Base-by-base conservation (phyloP, 2,329 filamentous ascomycete species). In the Diplodia scrobiculata region DNA sequence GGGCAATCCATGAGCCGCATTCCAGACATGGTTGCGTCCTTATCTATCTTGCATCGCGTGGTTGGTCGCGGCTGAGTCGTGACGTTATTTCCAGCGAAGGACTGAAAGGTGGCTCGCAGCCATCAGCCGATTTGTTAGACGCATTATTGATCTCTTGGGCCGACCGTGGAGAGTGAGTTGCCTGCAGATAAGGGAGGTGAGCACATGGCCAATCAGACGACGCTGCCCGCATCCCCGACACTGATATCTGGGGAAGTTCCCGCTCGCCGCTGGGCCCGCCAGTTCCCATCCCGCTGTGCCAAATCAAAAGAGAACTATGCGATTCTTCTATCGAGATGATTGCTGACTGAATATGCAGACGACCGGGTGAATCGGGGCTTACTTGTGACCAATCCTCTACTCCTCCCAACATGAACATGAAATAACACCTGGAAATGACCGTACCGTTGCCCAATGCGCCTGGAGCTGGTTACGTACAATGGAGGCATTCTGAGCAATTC, bases 161-260 rank as follows among this genome's bases (percentile, higher is more conserved):
- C 36, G 41, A 17, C 36, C 38, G 48, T 27, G 17, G n/a, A 25
- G 58, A 34, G 58, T 36, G 27, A 50, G 27, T 27, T 14, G 17
- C 21, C n/a, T 58, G 58, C 58, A 62, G 58, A 62, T 62, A 62
- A 62, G 58, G 50, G 41, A 45, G 14, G 45, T 62, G 45, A 62
- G 27, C 41, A 62, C 48, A 14, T 3, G n/a, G 45, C 58, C 58
- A 62, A 62, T 62, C 58, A 62, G 25, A 36, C n/a, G 45, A 17
- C 13, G 36, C 19, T 47, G 36, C 17, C 38, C 54, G 27, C 55
- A 59, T 19, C 32, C 32, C 32, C 34, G 29, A 32, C 58, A 36
- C 45, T 50, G 58, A 62, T 50, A 21, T 62, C 58, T 29, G 58
- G 58, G 58, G 58, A 27, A 58, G 41, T 19, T 50, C 19, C 25